Conservation (phyloP, 2,329 filamentous ascomycete species). For the Fusarium metavorans region DNA sequence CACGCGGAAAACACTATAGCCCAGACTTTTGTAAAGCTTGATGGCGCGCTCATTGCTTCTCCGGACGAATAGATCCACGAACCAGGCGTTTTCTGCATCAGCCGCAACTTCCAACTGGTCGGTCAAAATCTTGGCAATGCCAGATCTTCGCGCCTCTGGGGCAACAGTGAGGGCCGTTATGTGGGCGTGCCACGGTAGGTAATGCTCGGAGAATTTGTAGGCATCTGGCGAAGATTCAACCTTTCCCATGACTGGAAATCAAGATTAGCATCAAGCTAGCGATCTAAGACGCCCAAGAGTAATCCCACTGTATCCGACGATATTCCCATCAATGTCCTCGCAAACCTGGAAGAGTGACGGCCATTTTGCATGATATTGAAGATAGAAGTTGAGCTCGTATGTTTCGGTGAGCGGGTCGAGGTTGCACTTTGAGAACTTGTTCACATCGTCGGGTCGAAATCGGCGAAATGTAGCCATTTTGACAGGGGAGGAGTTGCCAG, state of each 20-base stretch:
- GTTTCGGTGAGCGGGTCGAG: conserved; percentile 98
- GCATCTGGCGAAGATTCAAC: conserved; percentile 86
- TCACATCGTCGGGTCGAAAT: conserved; percentile 85
- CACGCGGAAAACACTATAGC: conserved; percentile 89
- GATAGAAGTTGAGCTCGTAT: conserved; percentile 94
- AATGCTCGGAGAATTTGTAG: conserved; percentile 82
- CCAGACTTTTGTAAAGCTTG: conserved; percentile 88
- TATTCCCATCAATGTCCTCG: conserved; percentile 86
- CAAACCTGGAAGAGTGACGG: conserved; percentile 94
- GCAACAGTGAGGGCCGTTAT: conserved; percentile 96
- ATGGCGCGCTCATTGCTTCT: conserved; percentile 90
- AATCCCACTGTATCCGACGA: conserved; percentile 89
- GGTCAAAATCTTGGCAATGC: conserved; percentile 86
- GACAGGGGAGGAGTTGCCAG: background rate
- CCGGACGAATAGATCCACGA: conserved; percentile 94
- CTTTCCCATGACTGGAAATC: conserved; percentile 90
- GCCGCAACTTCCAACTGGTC: conserved; percentile 85
- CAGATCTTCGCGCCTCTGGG: conserved; percentile 84
- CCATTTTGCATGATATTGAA: conserved; percentile 96
- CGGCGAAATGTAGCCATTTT: conserved; percentile 75
- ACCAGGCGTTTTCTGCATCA: conserved; percentile 88
- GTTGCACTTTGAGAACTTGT: conserved; percentile 93
- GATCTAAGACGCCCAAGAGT: conserved; percentile 2
- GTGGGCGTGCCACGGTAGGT: conserved; percentile 99
- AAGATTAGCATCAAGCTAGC: conserved; percentile 41